Evolutionary conservation across 306 rosid species (phyloP).

Genomic region (Betula pendula): DNA sequence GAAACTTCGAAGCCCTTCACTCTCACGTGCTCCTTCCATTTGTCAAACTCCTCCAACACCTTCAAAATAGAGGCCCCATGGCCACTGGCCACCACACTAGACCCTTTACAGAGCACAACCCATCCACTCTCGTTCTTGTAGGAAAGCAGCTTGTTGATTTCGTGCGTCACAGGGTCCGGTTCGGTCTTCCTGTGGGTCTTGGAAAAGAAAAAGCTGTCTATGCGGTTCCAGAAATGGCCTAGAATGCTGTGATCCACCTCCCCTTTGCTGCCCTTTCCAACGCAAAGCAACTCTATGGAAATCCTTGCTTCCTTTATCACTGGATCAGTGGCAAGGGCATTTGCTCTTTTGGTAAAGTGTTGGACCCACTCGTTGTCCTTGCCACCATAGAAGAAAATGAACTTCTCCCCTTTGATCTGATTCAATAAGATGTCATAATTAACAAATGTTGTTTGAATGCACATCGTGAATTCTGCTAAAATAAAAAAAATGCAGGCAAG

Average conservation of each 20-base stretch:
- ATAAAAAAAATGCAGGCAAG: background rate
- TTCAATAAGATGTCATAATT: background rate
- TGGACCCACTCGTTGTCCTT: conserved; percentile 57
- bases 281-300: conserved; percentile 38
- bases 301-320: conserved; percentile 44
- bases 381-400: conserved; percentile 68
- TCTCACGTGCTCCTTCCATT: conserved; percentile 46
- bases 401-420: conserved; percentile 53
- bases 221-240: conserved; percentile 40
- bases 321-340: conserved; percentile 38
- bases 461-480: background rate
- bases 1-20: conserved; percentile 40
- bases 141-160: conserved; percentile 38
- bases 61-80: conserved; percentile 33
- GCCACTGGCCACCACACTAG: conserved; percentile 26
- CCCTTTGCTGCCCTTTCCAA: conserved; percentile 46
- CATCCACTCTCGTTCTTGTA: conserved; percentile 49
- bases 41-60: conserved; percentile 42
- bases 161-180: conserved; percentile 12
- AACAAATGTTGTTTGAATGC: background rate
- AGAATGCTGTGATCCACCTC: conserved; percentile 28
- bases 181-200: conserved; percentile 32
- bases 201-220: conserved; percentile 55
- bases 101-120: conserved; percentile 41
- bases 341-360: conserved; percentile 47